Evolutionary conservation across 352 stramenopile species (phyloP).

Genomic region (Globisporangium splendens): DNA sequence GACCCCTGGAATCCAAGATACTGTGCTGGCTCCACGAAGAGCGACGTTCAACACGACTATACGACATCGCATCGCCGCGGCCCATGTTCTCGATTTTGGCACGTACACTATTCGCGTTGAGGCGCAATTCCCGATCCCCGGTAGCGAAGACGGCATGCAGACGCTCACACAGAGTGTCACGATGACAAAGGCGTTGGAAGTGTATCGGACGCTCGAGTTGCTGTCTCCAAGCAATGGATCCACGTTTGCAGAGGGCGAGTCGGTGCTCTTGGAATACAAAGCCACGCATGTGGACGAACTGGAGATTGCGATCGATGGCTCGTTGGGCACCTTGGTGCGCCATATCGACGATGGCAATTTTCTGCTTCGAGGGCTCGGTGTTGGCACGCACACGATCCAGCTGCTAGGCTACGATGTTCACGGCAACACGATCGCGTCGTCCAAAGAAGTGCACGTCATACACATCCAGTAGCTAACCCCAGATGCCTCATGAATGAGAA

Average conservation of each 20-base stretch:
- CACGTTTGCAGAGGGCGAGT: slow-evolving; percentile 12
- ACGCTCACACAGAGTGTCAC: slow-evolving; percentile 21
- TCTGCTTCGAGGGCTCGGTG: slow-evolving; percentile 33
- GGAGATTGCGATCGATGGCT: slow-evolving; percentile 26
- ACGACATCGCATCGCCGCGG: slow-evolving; percentile 13
- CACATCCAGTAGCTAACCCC: too few relatives aligned
- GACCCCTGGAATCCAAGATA: not conserved
- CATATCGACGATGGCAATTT: slow-evolving; percentile 38
- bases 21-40: not conserved
- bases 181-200: slow-evolving; percentile 17
- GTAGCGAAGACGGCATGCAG: slow-evolving; percentile 27
- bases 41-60: slow-evolving; percentile 18
- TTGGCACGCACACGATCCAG: slow-evolving; percentile 26
- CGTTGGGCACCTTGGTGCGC: slow-evolving; percentile 22
- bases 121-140: slow-evolving; percentile 33
- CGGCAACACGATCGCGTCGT: slow-evolving; percentile 1
- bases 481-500: too few relatives aligned
- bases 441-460: not conserved
- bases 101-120: slow-evolving; percentile 28
- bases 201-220: slow-evolving; percentile 18
- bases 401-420: slow-evolving; percentile 19
- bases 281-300: slow-evolving; percentile 31
- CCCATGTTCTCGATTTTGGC: slow-evolving; percentile 6
- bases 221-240: slow-evolving; percentile 24
- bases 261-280: slow-evolving; percentile 38